These are phyloP conservation scores for Curvularia eragrostidis DNA, from an alignment of 2,329 filamentous ascomycete species.

Conservation along the genomic window DNA sequence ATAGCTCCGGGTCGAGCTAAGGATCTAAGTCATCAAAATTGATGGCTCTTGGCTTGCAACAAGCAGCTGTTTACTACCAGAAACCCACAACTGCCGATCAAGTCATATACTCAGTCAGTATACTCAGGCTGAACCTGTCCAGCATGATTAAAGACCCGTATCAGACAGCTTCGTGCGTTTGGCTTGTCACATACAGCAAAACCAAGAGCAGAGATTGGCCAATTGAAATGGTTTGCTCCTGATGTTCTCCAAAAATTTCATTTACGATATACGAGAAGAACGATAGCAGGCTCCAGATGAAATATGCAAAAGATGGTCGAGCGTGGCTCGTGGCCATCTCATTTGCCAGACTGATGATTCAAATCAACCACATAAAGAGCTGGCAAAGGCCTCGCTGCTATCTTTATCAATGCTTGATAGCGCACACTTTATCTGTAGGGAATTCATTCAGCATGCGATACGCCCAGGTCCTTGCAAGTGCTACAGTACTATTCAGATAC, in stretches of 20 bases:
- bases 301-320: constrained; percentile 20
- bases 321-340: constrained; percentile 18
- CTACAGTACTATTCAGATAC: constrained; percentile 35
- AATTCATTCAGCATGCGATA: constrained; percentile 36
- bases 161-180: constrained; percentile 21
- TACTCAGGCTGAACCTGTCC: constrained; percentile 36
- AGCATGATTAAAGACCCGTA: constrained; percentile 23
- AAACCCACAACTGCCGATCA: constrained; percentile 28
- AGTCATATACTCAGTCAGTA: constrained; percentile 15
- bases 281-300: constrained; percentile 27
- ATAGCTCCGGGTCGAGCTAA: constrained; percentile 29
- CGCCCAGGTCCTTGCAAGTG: constrained; percentile 36
- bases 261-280: constrained; percentile 35
- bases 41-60: constrained; percentile 25
- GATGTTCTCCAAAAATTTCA: constrained; percentile 29
- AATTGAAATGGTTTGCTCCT: constrained; percentile 21
- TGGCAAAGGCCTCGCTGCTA: constrained; percentile 10
- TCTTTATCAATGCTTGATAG: constrained; percentile 12
- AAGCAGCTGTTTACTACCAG: constrained; percentile 20
- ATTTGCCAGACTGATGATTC: constrained; percentile 19
- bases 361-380: constrained; percentile 33
- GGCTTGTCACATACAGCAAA: constrained; percentile 31
- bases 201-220: constrained; percentile 29
- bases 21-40: constrained; percentile 33
- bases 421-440: constrained; percentile 6